Conservation (phyloP, 441 rosid species). For the Euphorbia schlechtendalii region DNA sequence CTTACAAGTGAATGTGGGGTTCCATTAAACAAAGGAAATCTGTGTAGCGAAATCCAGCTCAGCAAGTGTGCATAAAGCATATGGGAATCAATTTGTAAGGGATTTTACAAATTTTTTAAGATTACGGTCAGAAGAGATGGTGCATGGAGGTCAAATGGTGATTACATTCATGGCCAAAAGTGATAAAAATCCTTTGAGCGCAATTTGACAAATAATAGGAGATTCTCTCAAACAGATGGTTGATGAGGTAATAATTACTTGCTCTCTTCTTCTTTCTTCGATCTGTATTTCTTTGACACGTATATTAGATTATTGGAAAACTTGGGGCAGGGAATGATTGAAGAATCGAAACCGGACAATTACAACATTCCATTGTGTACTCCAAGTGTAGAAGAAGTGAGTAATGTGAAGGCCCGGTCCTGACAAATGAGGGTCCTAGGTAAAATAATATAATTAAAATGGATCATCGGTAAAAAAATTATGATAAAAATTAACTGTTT, state of each 20-base stretch:
- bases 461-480: too few relatives aligned
- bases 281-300: too few relatives aligned
- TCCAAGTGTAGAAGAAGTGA: slow-evolving; percentile 15
- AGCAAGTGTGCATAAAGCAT: not conserved
- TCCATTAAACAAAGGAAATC: not conserved
- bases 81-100: not conserved
- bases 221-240: not conserved
- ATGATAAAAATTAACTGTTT: too few relatives aligned
- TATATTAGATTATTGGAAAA: slow-evolving; percentile 2
- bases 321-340: not conserved
- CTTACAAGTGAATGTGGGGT: not conserved
- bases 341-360: slow-evolving; percentile 17
- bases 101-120: not conserved
- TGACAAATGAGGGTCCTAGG: too few relatives aligned
- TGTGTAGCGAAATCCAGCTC: not conserved
- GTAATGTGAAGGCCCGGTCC: too few relatives aligned
- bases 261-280: too few relatives aligned
- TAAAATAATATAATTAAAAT: too few relatives aligned
- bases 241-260: not conserved
- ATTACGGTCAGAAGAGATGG: not conserved
- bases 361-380: slow-evolving; percentile 14
- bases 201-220: not conserved
- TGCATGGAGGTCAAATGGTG: not conserved
- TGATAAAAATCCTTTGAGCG: not conserved
- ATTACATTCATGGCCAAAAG: not conserved